Percentiles rank a stretch among this genome's conserved stretches.
phyloP scores from a whole-genome alignment of 768 basidiomycete species.

The Porphyrellus cyaneotinctus region DNA sequence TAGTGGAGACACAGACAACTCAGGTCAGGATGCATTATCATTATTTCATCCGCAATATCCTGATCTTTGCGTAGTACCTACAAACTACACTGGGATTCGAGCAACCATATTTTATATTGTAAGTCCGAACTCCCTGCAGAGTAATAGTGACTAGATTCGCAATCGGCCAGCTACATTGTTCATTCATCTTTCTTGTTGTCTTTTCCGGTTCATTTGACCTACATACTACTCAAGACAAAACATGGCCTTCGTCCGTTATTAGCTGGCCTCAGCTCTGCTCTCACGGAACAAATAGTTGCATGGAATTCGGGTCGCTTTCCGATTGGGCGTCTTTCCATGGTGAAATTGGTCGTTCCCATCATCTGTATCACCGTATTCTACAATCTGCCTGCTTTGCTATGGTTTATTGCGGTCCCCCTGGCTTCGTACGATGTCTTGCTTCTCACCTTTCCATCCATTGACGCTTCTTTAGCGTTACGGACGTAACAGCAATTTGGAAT shows the following conservation, averaged over 20 bases:
- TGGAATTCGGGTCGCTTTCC: slow-evolving; percentile 7
- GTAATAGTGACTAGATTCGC: not conserved
- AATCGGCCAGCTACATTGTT: slow-evolving; percentile 65
- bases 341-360: slow-evolving; percentile 34
- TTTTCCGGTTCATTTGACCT: slow-evolving; percentile 77
- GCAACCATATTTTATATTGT: slow-evolving; percentile 91
- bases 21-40: slow-evolving; percentile 48
- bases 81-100: slow-evolving; percentile 72
- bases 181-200: slow-evolving; percentile 77
- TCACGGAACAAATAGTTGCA: slow-evolving; percentile 31
- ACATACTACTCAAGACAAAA: slow-evolving; percentile 50
- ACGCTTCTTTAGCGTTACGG: slow-evolving; percentile 54
- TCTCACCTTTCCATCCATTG: slow-evolving; percentile 1
- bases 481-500: slow-evolving; percentile 88
- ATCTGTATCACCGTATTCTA: slow-evolving; percentile 39
- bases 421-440: slow-evolving; percentile 53
- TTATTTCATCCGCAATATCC: not conserved
- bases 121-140: slow-evolving; percentile 24
- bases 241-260: slow-evolving; percentile 48
- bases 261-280: slow-evolving; percentile 47
- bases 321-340: slow-evolving; percentile 22
- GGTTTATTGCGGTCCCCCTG: slow-evolving; percentile 70
- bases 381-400: slow-evolving; percentile 62
- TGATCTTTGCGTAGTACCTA: slow-evolving; percentile 54
- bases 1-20: slow-evolving; percentile 69